A percentile compares a stretch with the other conserved stretches of the same genome.
Evolutionary conservation across 495 filamentous ascomycete genomes (phyloP).

Genomic region (Cryomyces minteri): DNA sequence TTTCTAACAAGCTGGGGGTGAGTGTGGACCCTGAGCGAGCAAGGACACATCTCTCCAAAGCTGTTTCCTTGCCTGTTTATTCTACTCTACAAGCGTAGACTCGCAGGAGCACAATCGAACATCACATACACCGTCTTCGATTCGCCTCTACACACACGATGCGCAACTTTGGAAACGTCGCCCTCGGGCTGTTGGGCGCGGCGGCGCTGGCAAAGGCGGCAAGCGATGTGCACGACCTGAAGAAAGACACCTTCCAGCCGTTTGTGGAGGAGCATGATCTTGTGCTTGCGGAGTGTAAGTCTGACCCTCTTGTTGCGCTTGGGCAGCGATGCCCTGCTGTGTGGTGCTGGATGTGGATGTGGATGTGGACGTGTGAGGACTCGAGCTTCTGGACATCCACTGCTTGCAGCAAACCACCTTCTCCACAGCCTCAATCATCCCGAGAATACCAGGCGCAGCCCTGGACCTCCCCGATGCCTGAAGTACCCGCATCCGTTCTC

Average conservation of each 20-base stretch:
- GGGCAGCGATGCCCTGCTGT: background rate
- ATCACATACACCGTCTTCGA: too few relatives aligned
- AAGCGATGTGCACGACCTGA: conserved; percentile 72
- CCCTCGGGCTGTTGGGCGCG: conserved; percentile 25
- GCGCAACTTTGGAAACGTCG: background rate
- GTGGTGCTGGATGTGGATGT: background rate
- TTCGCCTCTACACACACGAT: background rate
- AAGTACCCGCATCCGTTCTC: background rate
- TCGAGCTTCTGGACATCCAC: background rate
- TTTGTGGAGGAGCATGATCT: conserved; percentile 77
- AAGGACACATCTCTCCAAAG: too few relatives aligned
- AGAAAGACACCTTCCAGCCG: conserved; percentile 63
- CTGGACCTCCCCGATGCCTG: background rate
- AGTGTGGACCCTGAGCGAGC: too few relatives aligned
- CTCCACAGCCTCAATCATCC: too few relatives aligned
- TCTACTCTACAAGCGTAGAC: too few relatives aligned
- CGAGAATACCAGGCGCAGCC: background rate
- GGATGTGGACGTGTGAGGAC: too few relatives aligned
- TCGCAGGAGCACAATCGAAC: too few relatives aligned
- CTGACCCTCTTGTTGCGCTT: background rate
- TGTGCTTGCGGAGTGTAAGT: conserved; percentile 62
- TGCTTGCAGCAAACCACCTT: too few relatives aligned
- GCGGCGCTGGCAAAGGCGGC: conserved; percentile 40
- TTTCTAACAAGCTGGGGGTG: too few relatives aligned
- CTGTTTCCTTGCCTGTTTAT: too few relatives aligned